Evolutionary conservation across 2,329 filamentous ascomycete species (phyloP).

Genomic region (Apiospora pterosperma): DNA sequence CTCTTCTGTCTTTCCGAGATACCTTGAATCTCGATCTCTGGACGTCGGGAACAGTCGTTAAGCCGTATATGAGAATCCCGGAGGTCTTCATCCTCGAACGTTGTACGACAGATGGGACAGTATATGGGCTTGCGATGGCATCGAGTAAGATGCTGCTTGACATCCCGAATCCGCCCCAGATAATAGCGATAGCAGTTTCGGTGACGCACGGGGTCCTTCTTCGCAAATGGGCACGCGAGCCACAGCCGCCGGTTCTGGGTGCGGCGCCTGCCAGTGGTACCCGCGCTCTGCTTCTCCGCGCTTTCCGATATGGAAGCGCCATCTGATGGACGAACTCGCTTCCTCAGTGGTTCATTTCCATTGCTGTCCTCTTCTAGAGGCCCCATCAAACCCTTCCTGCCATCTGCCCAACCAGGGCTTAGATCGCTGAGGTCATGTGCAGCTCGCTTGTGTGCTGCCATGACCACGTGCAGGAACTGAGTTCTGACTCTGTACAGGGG

Average conservation of each 20-base stretch:
- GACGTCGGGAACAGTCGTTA: constrained; percentile 7
- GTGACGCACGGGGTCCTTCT: constrained; percentile 23
- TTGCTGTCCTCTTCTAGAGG: neutral
- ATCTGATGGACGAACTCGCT: constrained; percentile 12
- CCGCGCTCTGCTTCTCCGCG: constrained; percentile 11
- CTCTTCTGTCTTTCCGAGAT: constrained; percentile 21
- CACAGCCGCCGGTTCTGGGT: constrained; percentile 14
- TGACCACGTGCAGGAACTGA: constrained; percentile 15
- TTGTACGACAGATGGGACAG: constrained; percentile 21
- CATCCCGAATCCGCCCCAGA: constrained; percentile 23
- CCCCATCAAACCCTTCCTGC: neutral
- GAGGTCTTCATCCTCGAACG: constrained; percentile 17
- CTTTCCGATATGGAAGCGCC: constrained; percentile 5
- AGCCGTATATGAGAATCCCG: constrained; percentile 16
- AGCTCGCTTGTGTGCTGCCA: constrained; percentile 12
- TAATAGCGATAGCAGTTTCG: constrained; percentile 23
- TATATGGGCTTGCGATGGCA: constrained; percentile 23
- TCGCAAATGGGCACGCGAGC: constrained; percentile 28
- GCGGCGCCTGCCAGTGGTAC: constrained; percentile 11
- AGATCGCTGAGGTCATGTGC: neutral
- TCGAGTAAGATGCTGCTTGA: constrained; percentile 26
- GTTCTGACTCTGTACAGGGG: constrained; percentile 14
- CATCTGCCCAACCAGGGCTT: neutral
- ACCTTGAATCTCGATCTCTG: constrained; percentile 12
- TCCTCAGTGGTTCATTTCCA: constrained; percentile 7